Conservation (phyloP, 768 basidiomycete species). For the Phylloporus sp. region DNA sequence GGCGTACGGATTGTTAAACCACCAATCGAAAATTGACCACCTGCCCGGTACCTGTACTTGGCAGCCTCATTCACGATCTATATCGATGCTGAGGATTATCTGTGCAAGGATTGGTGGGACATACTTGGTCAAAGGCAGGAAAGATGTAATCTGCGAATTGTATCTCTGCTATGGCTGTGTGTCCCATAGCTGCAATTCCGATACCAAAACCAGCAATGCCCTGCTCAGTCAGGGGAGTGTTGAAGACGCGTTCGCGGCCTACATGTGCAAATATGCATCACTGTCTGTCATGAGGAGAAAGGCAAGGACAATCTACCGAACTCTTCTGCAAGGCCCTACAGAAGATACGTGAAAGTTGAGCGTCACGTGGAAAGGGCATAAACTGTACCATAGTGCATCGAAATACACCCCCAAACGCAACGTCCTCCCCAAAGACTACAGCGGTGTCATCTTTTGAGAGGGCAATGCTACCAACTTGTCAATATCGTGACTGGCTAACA, state of each 20-base stretch:
- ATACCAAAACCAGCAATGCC: constrained; percentile 95
- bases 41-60: constrained; percentile 87
- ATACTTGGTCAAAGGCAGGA: constrained; percentile 91
- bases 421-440: constrained; percentile 88
- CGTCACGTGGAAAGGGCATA: constrained; percentile 5
- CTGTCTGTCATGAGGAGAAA: background rate
- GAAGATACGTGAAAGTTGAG: constrained; percentile 1
- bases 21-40: constrained; percentile 79
- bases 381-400: constrained; percentile 80
- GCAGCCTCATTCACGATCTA: constrained; percentile 94
- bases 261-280: constrained; percentile 4
- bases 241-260: constrained; percentile 93
- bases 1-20: constrained; percentile 80
- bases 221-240: constrained; percentile 90
- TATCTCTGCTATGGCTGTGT: constrained; percentile 92
- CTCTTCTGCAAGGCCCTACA: constrained; percentile 84
- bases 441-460: constrained; percentile 82
- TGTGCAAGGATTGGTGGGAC: constrained; percentile 4
- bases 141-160: constrained; percentile 90
- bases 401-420: constrained; percentile 93
- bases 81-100: background rate
- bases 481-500: background rate
- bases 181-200: constrained; percentile 88
- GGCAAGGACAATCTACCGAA: constrained; percentile 55
- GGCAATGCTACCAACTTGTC: constrained; percentile 56